phyloP scores from a whole-genome alignment of 179 eudicot genomes.

The Silene noctiflora region DNA sequence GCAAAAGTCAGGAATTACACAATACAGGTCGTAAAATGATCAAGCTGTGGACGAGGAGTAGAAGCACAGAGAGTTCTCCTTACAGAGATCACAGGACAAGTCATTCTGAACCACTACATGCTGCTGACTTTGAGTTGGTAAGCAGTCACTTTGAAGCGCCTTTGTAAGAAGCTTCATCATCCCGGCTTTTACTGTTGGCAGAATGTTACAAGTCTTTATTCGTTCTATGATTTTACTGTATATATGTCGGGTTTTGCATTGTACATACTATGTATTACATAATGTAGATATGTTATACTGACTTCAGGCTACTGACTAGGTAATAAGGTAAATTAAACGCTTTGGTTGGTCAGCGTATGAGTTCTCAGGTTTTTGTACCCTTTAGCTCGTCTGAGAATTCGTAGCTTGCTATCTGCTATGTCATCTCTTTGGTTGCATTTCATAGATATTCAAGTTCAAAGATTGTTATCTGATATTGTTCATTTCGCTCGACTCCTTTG shows the following conservation, averaged over 20 bases:
- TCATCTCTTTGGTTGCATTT: not conserved
- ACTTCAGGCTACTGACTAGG: conserved; percentile 11
- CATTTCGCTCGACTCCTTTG: too few species aligned
- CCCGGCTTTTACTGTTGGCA: not conserved
- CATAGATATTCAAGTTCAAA: not conserved
- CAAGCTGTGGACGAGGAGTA: conserved; percentile 49
- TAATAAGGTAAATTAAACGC: not conserved
- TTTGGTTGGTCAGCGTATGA: not conserved
- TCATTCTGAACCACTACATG: conserved; percentile 3
- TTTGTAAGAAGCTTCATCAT: conserved; percentile 23
- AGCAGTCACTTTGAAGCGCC: conserved; percentile 53
- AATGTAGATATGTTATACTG: conserved; percentile 23
- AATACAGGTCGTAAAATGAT: conserved; percentile 29
- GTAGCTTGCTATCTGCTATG: not conserved
- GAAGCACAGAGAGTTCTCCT: conserved; percentile 78
- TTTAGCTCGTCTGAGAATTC: conserved; percentile 11
- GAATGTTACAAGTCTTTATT: conserved; percentile 1
- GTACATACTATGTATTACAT: conserved; percentile 20
- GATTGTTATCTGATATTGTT: not conserved
- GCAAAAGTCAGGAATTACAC: conserved; percentile 80
- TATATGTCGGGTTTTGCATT: conserved; percentile 22
- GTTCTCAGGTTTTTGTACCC: conserved; percentile 17
- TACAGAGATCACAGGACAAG: conserved; percentile 27
- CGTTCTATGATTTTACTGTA: conserved; percentile 22
- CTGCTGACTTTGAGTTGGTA: conserved; percentile 47